These are phyloP conservation scores for Umbilicus rupestris DNA, from an alignment of 164 flowering plant genomes.

Conservation along the genomic window DNA sequence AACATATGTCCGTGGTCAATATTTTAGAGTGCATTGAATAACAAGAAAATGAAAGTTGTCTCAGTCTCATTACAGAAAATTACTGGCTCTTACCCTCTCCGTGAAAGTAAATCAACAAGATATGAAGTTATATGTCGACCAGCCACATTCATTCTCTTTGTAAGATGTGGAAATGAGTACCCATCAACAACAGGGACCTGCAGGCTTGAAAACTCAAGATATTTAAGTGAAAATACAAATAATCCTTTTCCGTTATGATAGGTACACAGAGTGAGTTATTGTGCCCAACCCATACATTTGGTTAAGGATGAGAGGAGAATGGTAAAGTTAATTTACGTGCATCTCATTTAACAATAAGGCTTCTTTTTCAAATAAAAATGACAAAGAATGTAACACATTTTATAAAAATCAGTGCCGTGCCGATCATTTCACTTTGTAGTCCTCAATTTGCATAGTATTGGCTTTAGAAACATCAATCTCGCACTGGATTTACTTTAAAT, in stretches of 20 bases:
- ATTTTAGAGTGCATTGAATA: not conserved
- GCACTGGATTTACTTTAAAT: too few relatives aligned
- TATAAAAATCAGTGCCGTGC: too few relatives aligned
- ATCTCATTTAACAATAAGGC: not conserved
- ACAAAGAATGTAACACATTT: not conserved
- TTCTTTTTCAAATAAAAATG: not conserved
- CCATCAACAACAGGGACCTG: constrained; percentile 99
- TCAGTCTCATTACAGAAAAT: not conserved
- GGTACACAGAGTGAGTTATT: not conserved
- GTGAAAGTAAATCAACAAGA: constrained; percentile 85
- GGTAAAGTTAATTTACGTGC: not conserved
- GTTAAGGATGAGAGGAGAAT: not conserved
- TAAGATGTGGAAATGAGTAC: constrained; percentile 96
- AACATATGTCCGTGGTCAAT: constrained; percentile 11
- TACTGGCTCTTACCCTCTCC: constrained; percentile 73
- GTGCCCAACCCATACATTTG: not conserved
- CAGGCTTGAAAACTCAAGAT: not conserved
- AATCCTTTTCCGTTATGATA: not conserved
- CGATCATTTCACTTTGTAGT: too few relatives aligned
- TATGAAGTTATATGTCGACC: constrained; percentile 97
- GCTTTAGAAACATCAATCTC: too few relatives aligned
- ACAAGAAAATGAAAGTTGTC: not conserved
- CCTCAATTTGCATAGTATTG: too few relatives aligned
- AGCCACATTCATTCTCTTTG: constrained; percentile 98
- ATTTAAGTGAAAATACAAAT: not conserved